Conservation (phyloP, 257 asterid genomes). For the Solanum chiquidenum region DNA sequence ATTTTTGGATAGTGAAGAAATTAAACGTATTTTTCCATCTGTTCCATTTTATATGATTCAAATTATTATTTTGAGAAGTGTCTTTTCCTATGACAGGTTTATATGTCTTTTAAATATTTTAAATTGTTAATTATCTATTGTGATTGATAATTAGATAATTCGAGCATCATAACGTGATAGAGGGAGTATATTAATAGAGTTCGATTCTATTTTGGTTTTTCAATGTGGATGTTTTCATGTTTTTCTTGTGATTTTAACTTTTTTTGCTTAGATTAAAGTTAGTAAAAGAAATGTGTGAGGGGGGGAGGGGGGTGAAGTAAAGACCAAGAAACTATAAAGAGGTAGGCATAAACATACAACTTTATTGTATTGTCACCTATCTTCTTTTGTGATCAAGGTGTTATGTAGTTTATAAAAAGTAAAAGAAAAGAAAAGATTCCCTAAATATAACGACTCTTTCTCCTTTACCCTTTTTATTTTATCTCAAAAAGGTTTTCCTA, state of each 20-base stretch:
- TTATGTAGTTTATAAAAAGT: neutral
- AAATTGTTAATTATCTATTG: neutral
- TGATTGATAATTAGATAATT: too few relatives aligned
- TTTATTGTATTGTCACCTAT: neutral
- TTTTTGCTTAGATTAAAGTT: too few relatives aligned
- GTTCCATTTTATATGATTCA: neutral
- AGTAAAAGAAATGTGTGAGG: neutral
- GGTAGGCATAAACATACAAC: neutral
- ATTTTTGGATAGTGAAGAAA: neutral
- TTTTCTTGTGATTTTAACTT: neutral
- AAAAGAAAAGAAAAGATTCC: neutral
- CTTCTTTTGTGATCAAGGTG: conserved; percentile 4
- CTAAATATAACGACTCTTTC: neutral
- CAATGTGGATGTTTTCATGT: neutral
- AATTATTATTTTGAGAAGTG: neutral
- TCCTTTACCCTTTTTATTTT: neutral
- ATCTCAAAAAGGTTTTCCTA: neutral
- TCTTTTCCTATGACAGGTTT: too few relatives aligned
- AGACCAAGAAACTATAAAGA: conserved; percentile 1
- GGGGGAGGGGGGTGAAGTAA: neutral
- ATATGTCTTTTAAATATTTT: neutral
- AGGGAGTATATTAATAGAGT: too few relatives aligned
- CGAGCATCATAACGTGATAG: too few relatives aligned
- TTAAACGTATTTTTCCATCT: neutral
- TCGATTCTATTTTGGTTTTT: neutral